A percentile compares a stretch with the other conserved stretches of the same genome.
phyloP scores from a whole-genome alignment of 495 filamentous ascomycete species.

The Penicillium verhagenii region DNA sequence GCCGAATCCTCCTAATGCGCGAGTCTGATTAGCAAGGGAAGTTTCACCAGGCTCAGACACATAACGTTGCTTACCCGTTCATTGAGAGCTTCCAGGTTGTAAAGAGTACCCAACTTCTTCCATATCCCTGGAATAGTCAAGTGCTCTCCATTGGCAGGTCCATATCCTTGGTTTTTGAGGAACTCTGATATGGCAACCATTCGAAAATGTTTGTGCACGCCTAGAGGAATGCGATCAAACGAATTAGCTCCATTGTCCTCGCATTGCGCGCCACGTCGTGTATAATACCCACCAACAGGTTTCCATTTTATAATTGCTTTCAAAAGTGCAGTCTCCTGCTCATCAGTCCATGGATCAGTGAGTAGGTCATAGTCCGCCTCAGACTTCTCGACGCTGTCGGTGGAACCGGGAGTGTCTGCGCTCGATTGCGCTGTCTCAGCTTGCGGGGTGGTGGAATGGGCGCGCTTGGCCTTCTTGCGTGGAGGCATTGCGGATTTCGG shows the following conservation, averaged over 20 bases:
- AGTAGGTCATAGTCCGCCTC: constrained; percentile 45
- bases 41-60: neutral
- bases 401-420: constrained; percentile 34
- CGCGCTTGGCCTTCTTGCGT: constrained; percentile 57
- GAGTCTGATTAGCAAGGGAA: constrained; percentile 4
- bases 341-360: constrained; percentile 87
- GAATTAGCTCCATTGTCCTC: constrained; percentile 2
- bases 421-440: constrained; percentile 37
- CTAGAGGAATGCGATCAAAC: constrained; percentile 38
- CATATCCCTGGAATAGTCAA: constrained; percentile 89
- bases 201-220: constrained; percentile 96
- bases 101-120: constrained; percentile 78
- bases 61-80: constrained; percentile 59
- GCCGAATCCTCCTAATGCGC: constrained; percentile 47
- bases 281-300: constrained; percentile 68
- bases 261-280: neutral
- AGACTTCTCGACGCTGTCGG: constrained; percentile 30
- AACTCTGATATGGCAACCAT: constrained; percentile 87
- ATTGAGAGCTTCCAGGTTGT: constrained; percentile 86
- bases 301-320: constrained; percentile 92
- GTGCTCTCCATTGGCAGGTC: constrained; percentile 63
- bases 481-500: constrained; percentile 61
- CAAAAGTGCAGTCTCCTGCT: constrained; percentile 87
- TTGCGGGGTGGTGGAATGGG: constrained; percentile 34
- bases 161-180: constrained; percentile 83